Conservation (phyloP, 371 early-diverging fungal species). For the Syncephalastrum contaminatum region DNA sequence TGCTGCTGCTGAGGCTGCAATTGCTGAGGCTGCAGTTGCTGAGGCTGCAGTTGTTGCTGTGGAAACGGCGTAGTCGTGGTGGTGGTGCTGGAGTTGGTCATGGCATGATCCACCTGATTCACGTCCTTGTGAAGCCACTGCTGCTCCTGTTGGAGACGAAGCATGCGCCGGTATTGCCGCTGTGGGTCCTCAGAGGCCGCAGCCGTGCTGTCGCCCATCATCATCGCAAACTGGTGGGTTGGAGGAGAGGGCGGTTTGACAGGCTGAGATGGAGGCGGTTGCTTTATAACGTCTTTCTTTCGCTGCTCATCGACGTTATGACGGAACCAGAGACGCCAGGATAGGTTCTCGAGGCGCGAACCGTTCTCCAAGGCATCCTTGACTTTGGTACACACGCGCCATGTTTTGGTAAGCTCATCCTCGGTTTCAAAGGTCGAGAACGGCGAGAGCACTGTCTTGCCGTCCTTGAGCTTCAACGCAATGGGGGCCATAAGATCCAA, state of each 20-base stretch:
- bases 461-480: conserved; percentile 72
- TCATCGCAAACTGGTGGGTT: conserved; percentile 4
- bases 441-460: conserved; percentile 55
- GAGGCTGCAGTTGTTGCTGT: too few relatives aligned
- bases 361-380: conserved; percentile 87
- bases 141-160: conserved; percentile 12
- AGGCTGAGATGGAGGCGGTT: conserved; percentile 1
- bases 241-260: conserved; percentile 2
- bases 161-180: conserved; percentile 1
- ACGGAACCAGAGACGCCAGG: conserved; percentile 86
- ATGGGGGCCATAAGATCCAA: conserved; percentile 63
- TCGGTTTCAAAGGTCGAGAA: conserved; percentile 63
- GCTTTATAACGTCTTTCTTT: conserved; percentile 11
- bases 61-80: too few relatives aligned
- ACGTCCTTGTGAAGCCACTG: conserved; percentile 13
- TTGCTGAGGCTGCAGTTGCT: conserved; percentile 4
- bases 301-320: conserved; percentile 53
- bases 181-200: background rate
- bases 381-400: conserved; percentile 86
- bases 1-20: background rate
- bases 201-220: background rate
- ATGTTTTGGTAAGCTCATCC: conserved; percentile 73
- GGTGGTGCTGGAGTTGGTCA: too few relatives aligned
- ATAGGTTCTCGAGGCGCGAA: conserved; percentile 80
- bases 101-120: background rate